Evolutionary conservation across 495 filamentous ascomycete species (phyloP).

Genomic region (Lentithecium fluviatile): DNA sequence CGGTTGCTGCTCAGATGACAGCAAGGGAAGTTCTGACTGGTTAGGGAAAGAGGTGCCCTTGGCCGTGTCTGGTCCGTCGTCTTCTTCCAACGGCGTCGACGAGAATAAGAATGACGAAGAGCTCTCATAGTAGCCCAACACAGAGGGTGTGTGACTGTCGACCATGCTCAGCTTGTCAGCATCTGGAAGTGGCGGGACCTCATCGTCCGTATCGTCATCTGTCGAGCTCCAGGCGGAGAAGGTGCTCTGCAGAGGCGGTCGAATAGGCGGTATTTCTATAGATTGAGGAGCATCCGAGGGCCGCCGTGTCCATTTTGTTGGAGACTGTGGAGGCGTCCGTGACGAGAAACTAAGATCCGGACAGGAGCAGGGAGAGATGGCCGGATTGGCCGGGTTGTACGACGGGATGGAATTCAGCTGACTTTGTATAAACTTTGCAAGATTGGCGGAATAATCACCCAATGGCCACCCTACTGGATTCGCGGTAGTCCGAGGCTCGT

Average conservation of each 20-base stretch:
- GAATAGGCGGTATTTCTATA: constrained; percentile 22
- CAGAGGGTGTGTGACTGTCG: constrained; percentile 15
- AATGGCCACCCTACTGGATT: constrained; percentile 7
- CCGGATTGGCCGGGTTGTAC: constrained; percentile 3
- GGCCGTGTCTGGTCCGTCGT: background rate
- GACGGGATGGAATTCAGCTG: constrained; percentile 25
- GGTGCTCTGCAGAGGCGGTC: constrained; percentile 23
- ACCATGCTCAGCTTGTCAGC: background rate
- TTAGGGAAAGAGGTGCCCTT: constrained; percentile 10
- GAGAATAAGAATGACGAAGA: constrained; percentile 17
- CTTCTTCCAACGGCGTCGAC: constrained; percentile 17
- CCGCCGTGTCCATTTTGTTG: background rate
- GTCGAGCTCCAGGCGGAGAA: constrained; percentile 33
- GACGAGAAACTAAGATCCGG: constrained; percentile 12
- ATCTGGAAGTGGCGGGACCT: constrained; percentile 6
- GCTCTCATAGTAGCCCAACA: constrained; percentile 23
- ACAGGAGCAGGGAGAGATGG: constrained; percentile 16
- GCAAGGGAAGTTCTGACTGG: background rate
- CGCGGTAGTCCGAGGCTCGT: background rate
- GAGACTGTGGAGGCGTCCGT: constrained; percentile 19
- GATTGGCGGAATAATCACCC: constrained; percentile 23
- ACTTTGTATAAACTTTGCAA: constrained; percentile 27
- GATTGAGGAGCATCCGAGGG: background rate
- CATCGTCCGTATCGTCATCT: constrained; percentile 26
- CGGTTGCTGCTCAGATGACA: background rate